Evolutionary conservation across 1,139 yeast species (phyloP), one percentile per base, ranked within the genome.

Genomic region (Nakaseomyces uthaithaninus): DNA sequence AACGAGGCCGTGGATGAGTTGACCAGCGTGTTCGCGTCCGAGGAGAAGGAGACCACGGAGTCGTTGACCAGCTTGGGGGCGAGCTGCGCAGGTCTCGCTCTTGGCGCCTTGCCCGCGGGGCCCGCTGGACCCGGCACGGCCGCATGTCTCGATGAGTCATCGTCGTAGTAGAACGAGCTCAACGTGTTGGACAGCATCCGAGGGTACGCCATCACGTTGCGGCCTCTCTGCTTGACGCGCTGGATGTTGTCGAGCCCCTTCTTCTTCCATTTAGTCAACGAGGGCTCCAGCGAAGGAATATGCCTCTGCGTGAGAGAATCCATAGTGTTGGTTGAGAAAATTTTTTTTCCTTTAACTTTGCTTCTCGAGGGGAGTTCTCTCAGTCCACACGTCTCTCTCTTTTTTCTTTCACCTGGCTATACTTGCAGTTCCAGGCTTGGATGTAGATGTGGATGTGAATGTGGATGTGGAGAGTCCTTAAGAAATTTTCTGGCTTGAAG

Each of bases 201-300:
- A 7, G 31, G 31, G 17, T 31, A 27, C 4, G 30, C 25, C 33
- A 28, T 28, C 25, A 38, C 28, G 30, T 47, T 43, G 27, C 33
- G 42, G 7, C 52, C 50, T 12, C 44, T 27, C 18, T 41, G 38
- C 27, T 35, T 44, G n/a, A 42, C 52, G n/a, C 37, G 40, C 16
- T 44, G 43, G 18, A 41, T 40, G 25, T 48, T 46, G 12, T 38
- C 37, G 22, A 43, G 26, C 26, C 51, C 51, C 39, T 39, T 44
- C 36, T 34, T 42, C 25, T 44, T 42, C 27, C 45, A 33, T 27
- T 40, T 45, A 9, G 45, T 39, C 18, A 48, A 27, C 3, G 25
- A 22, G 25, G 25, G 25, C 25, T 22, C 25, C 10, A 22, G n/a
- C n/a, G n/a, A n/a, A n/a, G n/a, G n/a, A n/a, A n/a, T n/a, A n/a